A percentile compares a stretch with the other conserved stretches of the same genome.
Conservation (phyloP, 1,284 basidiomycete genomes). For the Golubevia pallescens region DNA sequence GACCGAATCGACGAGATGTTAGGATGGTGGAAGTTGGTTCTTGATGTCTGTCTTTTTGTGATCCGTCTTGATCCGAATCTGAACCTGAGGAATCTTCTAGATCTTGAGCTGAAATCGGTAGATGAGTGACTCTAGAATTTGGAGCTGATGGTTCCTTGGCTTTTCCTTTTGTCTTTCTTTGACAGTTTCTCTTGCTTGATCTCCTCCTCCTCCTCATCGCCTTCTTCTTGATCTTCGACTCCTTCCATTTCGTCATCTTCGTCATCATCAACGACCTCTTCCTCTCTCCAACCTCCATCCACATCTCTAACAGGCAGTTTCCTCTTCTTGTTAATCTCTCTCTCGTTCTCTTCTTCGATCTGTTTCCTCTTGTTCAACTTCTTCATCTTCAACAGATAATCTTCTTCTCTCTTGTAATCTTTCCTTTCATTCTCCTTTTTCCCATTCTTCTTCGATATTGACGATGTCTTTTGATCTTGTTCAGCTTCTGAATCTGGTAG, state of each 20-base stretch:
- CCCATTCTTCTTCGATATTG: slow-evolving; percentile 42
- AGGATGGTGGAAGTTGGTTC: background rate
- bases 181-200: slow-evolving; percentile 17
- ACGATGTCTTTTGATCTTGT: background rate
- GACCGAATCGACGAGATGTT: background rate
- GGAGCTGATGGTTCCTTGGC: slow-evolving; percentile 14
- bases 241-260: slow-evolving; percentile 19
- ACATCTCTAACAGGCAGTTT: slow-evolving; percentile 2
- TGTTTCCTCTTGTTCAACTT: slow-evolving; percentile 76
- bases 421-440: slow-evolving; percentile 66
- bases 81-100: slow-evolving; percentile 23
- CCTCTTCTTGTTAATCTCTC: slow-evolving; percentile 17
- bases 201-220: slow-evolving; percentile 16
- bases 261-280: slow-evolving; percentile 17
- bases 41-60: background rate
- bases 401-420: slow-evolving; percentile 75
- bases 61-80: slow-evolving; percentile 13
- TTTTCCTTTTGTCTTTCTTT: slow-evolving; percentile 39
- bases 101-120: slow-evolving; percentile 20
- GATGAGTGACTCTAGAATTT: slow-evolving; percentile 18
- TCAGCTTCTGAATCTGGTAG: background rate
- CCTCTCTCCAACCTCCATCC: slow-evolving; percentile 14
- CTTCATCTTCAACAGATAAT: slow-evolving; percentile 75
- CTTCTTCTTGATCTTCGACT: slow-evolving; percentile 12
- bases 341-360: slow-evolving; percentile 78